phyloP scores from a whole-genome alignment of 805 yeast species.

The Yamadazyma akitaensis region DNA sequence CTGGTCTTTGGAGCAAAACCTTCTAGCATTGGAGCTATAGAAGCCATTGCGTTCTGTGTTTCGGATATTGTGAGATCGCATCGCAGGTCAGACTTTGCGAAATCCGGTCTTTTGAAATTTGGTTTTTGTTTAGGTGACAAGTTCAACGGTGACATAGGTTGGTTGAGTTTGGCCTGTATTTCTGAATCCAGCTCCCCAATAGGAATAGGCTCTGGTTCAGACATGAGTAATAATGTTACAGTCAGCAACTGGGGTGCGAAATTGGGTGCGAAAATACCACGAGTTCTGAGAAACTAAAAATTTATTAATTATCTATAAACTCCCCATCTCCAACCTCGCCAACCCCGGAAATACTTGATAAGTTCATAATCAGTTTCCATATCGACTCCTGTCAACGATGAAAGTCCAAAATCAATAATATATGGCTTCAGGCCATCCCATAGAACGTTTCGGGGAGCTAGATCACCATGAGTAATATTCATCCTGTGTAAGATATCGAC shows the following conservation, averaged over 20 bases:
- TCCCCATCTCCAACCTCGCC: not conserved
- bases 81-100: not conserved
- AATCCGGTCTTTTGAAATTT: not conserved
- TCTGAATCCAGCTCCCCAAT: constrained; percentile 10
- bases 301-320: not conserved
- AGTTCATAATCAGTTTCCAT: not conserved
- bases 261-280: not conserved
- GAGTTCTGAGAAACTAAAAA: not conserved
- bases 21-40: constrained; percentile 76
- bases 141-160: constrained; percentile 35
- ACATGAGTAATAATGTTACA: not conserved
- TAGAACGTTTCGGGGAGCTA: not conserved
- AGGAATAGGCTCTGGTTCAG: constrained; percentile 2
- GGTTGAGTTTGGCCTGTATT: constrained; percentile 17
- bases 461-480: not conserved
- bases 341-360: not conserved
- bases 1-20: constrained; percentile 66
- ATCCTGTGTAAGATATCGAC: not conserved
- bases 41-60: constrained; percentile 63
- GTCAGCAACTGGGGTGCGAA: not conserved
- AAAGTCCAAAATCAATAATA: not conserved
- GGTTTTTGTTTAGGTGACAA: constrained; percentile 16
- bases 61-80: constrained; percentile 21
- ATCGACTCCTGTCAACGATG: not conserved
- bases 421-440: not conserved